A percentile compares a stretch with the other conserved stretches of the same genome.
phyloP scores from a whole-genome alignment of 331 rosid genomes.

The Spiraea crenata region DNA sequence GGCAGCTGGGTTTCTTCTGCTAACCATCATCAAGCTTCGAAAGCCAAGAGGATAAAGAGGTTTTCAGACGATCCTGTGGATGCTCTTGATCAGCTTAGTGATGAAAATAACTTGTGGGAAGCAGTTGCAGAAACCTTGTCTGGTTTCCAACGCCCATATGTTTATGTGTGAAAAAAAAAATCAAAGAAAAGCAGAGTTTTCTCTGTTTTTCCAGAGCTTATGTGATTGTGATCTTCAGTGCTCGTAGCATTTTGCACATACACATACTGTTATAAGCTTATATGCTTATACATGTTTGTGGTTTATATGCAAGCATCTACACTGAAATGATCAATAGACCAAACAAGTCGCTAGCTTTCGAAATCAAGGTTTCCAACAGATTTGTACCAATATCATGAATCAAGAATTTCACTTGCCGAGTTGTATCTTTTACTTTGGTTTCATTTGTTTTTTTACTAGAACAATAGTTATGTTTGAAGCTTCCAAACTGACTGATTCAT shows the following conservation, averaged over 20 bases:
- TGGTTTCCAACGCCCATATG: constrained; percentile 1
- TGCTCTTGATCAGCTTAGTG: background rate
- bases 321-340: background rate
- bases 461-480: no score
- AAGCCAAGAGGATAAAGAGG: background rate
- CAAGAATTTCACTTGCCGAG: no score
- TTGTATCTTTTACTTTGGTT: no score
- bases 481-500: no score
- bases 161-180: constrained; percentile 8
- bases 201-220: background rate
- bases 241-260: background rate
- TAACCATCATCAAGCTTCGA: background rate
- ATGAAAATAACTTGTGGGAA: constrained; percentile 20
- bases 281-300: background rate
- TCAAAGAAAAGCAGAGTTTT: background rate
- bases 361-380: no score
- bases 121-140: constrained; percentile 15
- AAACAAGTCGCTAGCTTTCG: no score
- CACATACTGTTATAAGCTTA: background rate
- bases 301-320: background rate
- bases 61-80: background rate
- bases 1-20: constrained; percentile 12
- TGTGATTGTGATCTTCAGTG: background rate
- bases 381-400: no score
- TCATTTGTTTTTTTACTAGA: no score